These are phyloP conservation scores for Lomentospora prolificans DNA, from an alignment of 2,329 filamentous ascomycete genomes.

Conservation along the genomic window DNA sequence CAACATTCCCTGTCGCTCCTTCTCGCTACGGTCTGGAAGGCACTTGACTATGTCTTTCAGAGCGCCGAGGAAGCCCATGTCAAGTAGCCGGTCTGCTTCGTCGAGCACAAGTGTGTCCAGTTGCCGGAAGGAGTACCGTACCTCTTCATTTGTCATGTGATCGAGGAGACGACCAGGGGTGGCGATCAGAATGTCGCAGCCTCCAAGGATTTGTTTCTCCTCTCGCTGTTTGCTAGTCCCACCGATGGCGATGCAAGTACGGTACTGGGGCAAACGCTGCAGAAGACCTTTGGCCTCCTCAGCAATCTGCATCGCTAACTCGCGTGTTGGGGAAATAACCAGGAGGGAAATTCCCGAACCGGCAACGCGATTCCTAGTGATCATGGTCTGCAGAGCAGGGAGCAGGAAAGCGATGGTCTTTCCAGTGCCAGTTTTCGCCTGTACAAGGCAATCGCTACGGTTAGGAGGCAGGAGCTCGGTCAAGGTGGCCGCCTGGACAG, in stretches of 20 bases:
- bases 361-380: conserved; percentile 30
- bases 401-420: conserved; percentile 79
- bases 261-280: conserved; percentile 64
- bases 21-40: conserved; percentile 51
- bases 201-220: conserved; percentile 58
- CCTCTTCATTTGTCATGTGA: conserved; percentile 65
- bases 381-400: conserved; percentile 70
- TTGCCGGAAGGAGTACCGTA: conserved; percentile 53
- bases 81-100: conserved; percentile 71
- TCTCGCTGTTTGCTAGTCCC: conserved; percentile 66
- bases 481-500: conserved; percentile 44
- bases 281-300: conserved; percentile 63
- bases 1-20: conserved; percentile 62
- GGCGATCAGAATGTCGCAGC: conserved; percentile 71
- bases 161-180: conserved; percentile 73
- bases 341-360: conserved; percentile 43
- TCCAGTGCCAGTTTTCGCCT: conserved; percentile 80
- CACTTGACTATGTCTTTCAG: conserved; percentile 67
- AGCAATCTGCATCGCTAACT: conserved; percentile 60
- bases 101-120: conserved; percentile 76
- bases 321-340: conserved; percentile 62
- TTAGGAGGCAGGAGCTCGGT: conserved; percentile 34
- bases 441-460: conserved; percentile 52
- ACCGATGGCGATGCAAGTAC: conserved; percentile 69
- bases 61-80: conserved; percentile 75